Evolutionary conservation across 2,329 filamentous ascomycete species (phyloP).

Genomic region (Acrocalymma vagum): DNA sequence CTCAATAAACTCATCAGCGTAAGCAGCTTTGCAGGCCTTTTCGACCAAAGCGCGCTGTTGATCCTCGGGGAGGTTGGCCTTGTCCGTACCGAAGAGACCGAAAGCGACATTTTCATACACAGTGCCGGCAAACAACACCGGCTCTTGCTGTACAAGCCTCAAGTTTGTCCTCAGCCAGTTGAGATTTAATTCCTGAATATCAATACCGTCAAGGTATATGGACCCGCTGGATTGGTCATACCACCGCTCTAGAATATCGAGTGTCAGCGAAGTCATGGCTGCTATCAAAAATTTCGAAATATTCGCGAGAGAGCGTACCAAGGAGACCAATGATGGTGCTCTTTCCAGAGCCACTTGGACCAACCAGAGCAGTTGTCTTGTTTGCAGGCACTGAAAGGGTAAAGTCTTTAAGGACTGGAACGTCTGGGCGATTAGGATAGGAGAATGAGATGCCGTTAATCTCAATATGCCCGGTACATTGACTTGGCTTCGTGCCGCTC

Average conservation of each 20-base stretch:
- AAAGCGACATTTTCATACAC: slow-evolving; percentile 89
- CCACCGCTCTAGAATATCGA: slow-evolving; percentile 69
- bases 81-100: slow-evolving; percentile 76
- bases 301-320: slow-evolving; percentile 10
- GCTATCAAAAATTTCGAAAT: slow-evolving; percentile 62
- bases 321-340: slow-evolving; percentile 86
- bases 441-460: slow-evolving; percentile 86
- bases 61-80: slow-evolving; percentile 56
- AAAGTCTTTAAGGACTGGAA: slow-evolving; percentile 85
- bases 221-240: slow-evolving; percentile 41
- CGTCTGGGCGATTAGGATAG: slow-evolving; percentile 91
- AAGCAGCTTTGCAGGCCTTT: slow-evolving; percentile 87
- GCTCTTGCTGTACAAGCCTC: slow-evolving; percentile 90
- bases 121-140: slow-evolving; percentile 85
- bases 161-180: slow-evolving; percentile 92
- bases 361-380: slow-evolving; percentile 91
- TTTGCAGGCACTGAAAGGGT: slow-evolving; percentile 82
- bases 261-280: slow-evolving; percentile 90
- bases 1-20: slow-evolving; percentile 89
- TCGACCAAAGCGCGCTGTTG: slow-evolving; percentile 76
- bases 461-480: slow-evolving; percentile 66
- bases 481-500: slow-evolving; percentile 26
- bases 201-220: slow-evolving; percentile 52
- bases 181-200: slow-evolving; percentile 82
- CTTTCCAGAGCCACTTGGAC: slow-evolving; percentile 93